Base-by-base conservation (phyloP, 768 basidiomycete genomes). In the Pulveroboletus ravenelii region DNA sequence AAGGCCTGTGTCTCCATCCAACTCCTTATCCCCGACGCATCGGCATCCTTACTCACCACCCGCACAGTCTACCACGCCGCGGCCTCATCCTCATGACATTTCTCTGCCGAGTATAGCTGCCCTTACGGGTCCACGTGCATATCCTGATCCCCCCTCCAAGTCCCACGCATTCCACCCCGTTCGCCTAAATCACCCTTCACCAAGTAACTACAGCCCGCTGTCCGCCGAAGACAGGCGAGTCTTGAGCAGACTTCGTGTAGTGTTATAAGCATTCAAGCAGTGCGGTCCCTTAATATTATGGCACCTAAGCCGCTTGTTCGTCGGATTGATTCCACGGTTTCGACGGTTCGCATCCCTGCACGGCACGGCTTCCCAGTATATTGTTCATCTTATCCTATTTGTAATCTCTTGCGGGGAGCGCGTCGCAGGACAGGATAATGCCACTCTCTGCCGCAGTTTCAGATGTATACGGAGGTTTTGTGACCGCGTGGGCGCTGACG, bases 221-320 rank as follows among this genome's bases (percentile, higher is more conserved):
- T 69, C 80, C 10, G 69, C 76, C 41, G 82, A 84, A 61, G 82
- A 84, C 62, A 76, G 74, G 49, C 73, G 80, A 47, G 78, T 74
- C n/a, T 62, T 84, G 47, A 74, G 74, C 54, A 77, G 78, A 40
- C 77, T 84, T 60, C 77, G 77, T 39, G 74, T 82, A 39, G 72
- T 74, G 23, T 63, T 81, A 45, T 82, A 10, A 41, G 34, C 2
- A 2, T 15, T 25, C 18, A 10, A 14, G 17, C 15, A 18, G 10
- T n/a, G 13, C 25, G n/a, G 17, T 20, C 12, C 48, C 42, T 55
- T 50, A 29, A 41, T 48, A 39, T 38, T 40, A 45, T 47, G 54
- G 14, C 41, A 42, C 41, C 29, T 35, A 27, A 27, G 25, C 25
- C 15, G 39, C 12, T 40, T 12, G 29, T n/a, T 32, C 10, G 12